Conservation (phyloP, 2,329 filamentous ascomycete genomes). For the Dothistroma pini region DNA sequence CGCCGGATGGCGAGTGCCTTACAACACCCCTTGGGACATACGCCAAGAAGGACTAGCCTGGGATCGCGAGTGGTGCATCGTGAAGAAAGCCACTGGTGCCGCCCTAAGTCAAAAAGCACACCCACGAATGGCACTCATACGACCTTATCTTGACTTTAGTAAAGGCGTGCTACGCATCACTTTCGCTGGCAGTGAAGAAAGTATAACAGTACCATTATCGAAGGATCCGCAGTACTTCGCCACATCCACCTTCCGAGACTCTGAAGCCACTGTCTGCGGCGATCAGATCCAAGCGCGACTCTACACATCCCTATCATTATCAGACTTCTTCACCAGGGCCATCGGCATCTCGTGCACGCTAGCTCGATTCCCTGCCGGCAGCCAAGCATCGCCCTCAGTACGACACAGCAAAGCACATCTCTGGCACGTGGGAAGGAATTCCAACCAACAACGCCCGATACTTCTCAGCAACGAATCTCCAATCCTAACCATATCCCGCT, state of each 20-base stretch:
- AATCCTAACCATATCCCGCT: slow-evolving; percentile 76
- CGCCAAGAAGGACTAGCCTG: slow-evolving; percentile 79
- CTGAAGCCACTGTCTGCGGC: slow-evolving; percentile 72
- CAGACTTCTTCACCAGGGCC: slow-evolving; percentile 70
- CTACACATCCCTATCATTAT: slow-evolving; percentile 65
- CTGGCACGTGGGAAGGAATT: slow-evolving; percentile 35
- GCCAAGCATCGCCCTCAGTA: slow-evolving; percentile 54
- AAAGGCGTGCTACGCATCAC: slow-evolving; percentile 61
- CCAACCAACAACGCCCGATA: slow-evolving; percentile 51
- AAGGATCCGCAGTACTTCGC: slow-evolving; percentile 60
- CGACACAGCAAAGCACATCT: slow-evolving; percentile 71
- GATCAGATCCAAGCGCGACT: slow-evolving; percentile 68
- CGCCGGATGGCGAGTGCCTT: slow-evolving; percentile 69
- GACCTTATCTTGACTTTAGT: slow-evolving; percentile 68
- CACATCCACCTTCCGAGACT: slow-evolving; percentile 24
- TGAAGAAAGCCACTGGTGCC: slow-evolving; percentile 79
- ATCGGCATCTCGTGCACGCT: slow-evolving; percentile 78
- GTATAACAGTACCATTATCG: slow-evolving; percentile 57
- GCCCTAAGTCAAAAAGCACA: slow-evolving; percentile 86
- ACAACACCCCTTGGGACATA: slow-evolving; percentile 67
- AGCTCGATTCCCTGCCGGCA: slow-evolving; percentile 69
- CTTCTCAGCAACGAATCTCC: slow-evolving; percentile 90
- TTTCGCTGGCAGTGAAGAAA: slow-evolving; percentile 35
- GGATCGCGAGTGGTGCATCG: slow-evolving; percentile 95
- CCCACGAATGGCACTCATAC: slow-evolving; percentile 80